Conservation (phyloP, 306 rosid species). For the Fragaria ananassa region DNA sequence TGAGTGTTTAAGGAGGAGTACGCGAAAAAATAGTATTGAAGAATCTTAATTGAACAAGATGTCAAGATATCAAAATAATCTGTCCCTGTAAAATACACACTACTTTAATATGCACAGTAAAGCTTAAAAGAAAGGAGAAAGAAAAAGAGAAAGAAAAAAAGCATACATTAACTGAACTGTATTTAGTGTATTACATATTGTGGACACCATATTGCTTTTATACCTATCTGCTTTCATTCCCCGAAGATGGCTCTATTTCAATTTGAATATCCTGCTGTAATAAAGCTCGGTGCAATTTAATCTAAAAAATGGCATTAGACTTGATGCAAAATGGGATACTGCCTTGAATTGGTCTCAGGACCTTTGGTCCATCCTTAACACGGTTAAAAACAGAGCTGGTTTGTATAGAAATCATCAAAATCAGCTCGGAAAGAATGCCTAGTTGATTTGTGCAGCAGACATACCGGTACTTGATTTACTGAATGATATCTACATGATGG, state of each 20-base stretch:
- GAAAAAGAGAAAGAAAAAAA: not conserved
- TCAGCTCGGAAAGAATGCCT: conserved; percentile 30
- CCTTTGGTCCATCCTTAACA: conserved; percentile 32
- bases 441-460: conserved; percentile 40
- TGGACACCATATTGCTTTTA: conserved; percentile 28
- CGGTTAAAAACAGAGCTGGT: conserved; percentile 21
- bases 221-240: conserved; percentile 27
- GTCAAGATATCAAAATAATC: conserved; percentile 4
- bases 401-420: conserved; percentile 26
- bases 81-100: conserved; percentile 26
- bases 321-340: conserved; percentile 30
- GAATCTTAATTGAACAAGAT: not conserved
- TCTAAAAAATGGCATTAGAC: conserved; percentile 31
- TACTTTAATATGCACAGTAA: conserved; percentile 12
- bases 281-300: conserved; percentile 25
- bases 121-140: conserved; percentile 17
- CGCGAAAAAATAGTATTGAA: not conserved
- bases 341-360: conserved; percentile 28
- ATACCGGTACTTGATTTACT: conserved; percentile 29
- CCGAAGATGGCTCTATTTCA: conserved; percentile 20
- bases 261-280: conserved; percentile 20
- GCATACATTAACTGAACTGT: conserved; percentile 20
- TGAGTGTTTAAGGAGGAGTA: conserved; percentile 8
- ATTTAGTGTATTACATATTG: conserved; percentile 31
- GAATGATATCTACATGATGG: conserved; percentile 61